These are phyloP conservation scores for Diaporthe destruens DNA, from an alignment of 2,329 filamentous ascomycete genomes.

Conservation along the genomic window DNA sequence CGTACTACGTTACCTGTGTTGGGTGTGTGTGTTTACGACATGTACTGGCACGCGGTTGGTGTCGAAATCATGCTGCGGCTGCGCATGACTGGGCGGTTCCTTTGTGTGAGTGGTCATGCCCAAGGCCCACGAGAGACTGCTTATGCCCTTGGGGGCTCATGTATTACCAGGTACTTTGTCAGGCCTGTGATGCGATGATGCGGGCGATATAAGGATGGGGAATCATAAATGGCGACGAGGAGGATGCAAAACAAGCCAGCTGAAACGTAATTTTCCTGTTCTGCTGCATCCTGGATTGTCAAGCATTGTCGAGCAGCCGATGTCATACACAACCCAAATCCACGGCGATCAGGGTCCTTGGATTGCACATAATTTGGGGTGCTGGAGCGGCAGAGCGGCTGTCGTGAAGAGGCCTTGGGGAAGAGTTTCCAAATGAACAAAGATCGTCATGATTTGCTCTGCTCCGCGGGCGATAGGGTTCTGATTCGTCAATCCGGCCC, in stretches of 20 bases:
- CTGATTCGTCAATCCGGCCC: slow-evolving; percentile 23
- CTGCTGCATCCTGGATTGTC: neutral
- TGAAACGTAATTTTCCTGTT: slow-evolving; percentile 20
- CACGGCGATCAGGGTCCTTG: neutral
- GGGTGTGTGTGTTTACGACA: too few relatives aligned
- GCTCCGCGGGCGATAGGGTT: slow-evolving; percentile 10
- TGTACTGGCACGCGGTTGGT: neutral
- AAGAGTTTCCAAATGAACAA: slow-evolving; percentile 29
- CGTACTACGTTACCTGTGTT: neutral
- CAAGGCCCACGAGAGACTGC: neutral
- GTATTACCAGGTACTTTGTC: neutral
- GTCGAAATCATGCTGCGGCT: neutral
- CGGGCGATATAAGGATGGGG: neutral
- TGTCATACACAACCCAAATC: slow-evolving; percentile 18
- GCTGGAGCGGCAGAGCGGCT: neutral
- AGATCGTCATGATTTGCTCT: slow-evolving; percentile 26
- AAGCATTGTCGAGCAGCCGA: neutral
- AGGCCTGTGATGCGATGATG: slow-evolving; percentile 1
- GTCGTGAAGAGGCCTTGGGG: slow-evolving; percentile 12
- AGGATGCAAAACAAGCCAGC: slow-evolving; percentile 20
- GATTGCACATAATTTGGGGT: slow-evolving; percentile 9
- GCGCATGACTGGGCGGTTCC: slow-evolving; percentile 5
- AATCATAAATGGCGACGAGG: slow-evolving; percentile 13
- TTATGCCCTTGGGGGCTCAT: neutral
- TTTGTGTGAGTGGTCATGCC: slow-evolving; percentile 7